Evolutionary conservation across 2,329 filamentous ascomycete genomes (phyloP), one percentile per base, ranked within the genome.

Genomic region (Elsinoe fawcettii): DNA sequence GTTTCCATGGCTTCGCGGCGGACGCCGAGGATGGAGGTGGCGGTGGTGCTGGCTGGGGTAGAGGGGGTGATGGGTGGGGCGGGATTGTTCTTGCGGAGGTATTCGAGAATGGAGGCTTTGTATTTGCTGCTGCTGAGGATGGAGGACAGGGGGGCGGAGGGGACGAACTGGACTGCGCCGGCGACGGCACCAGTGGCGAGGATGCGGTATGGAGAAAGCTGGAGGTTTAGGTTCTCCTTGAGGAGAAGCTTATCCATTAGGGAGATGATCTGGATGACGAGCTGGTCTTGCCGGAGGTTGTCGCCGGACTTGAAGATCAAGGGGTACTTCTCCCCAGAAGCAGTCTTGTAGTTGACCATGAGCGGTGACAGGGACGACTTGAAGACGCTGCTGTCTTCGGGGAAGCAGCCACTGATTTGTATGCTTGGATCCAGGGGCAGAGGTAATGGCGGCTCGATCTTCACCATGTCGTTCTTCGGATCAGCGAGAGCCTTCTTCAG

Each of bases 301-400:
- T 99, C 93, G 34, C 93, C 93, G 1, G 90, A 90, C 72, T 99
- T 99, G 81, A 99, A 99, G 55, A 97, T 87, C 62, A 99, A 87
- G 8, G 92, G 87, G 68, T 97, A 99, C 59, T 85, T 87, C 37
- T 80, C 80, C 6, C 88, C 88, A 1, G 81, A 81, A 0, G 82
- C 79, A 0, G 91, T 95, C 67, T 87, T 91, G 75, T 97, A 96
- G 8, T 88, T 88, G 59, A 96, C 84, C 64, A 93, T 90, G 60
- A 99, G 86, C 0, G 93, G 93, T 43, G 89, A 90, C 7, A 99
- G 75, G 0, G 90, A 93, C 1, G 93, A 99, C 69, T 97, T 99
- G 77, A 99, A 96, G 20, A 99, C 91, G 53, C 86, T 86, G 22
- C 88, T 87, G 61, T 96, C 87, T 20, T 95, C 89, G 0, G 90